Evolutionary conservation across 768 basidiomycete species (phyloP).

Genomic region (Hygrophoropsis aurantiaca): DNA sequence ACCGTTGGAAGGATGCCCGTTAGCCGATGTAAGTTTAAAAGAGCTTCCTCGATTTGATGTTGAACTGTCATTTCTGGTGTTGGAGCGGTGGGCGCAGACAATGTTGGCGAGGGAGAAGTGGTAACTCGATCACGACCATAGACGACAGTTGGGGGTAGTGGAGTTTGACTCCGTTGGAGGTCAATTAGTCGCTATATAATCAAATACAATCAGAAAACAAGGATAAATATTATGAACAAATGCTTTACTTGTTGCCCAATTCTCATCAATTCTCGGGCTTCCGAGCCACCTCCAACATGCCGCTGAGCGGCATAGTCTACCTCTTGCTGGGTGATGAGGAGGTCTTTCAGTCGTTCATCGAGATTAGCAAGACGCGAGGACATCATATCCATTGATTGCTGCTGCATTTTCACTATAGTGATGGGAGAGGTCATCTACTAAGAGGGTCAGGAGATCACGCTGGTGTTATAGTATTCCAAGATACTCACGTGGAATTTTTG

Average conservation of each 20-base stretch:
- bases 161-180: conserved; percentile 4
- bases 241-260: conserved; percentile 47
- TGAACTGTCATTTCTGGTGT: conserved; percentile 26
- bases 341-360: conserved; percentile 38
- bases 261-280: conserved; percentile 49
- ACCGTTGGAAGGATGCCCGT: conserved; percentile 56
- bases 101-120: conserved; percentile 12
- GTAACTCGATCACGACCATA: too few species aligned
- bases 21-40: conserved; percentile 46
- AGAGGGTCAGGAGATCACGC: background rate
- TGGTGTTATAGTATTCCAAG: background rate
- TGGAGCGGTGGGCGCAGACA: conserved; percentile 6
- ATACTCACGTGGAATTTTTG: conserved; percentile 42
- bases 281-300: conserved; percentile 40
- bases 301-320: conserved; percentile 37
- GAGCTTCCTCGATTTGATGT: conserved; percentile 43
- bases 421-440: conserved; percentile 22
- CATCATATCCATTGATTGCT: conserved; percentile 25
- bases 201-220: background rate
- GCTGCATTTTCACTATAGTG: conserved; percentile 27
- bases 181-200: conserved; percentile 21
- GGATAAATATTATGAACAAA: background rate
- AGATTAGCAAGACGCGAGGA: conserved; percentile 30
- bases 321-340: conserved; percentile 38
- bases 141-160: conserved; percentile 3